Evolutionary conservation across 306 rosid genomes (phyloP).

Genomic region (Medicago ruthenica): DNA sequence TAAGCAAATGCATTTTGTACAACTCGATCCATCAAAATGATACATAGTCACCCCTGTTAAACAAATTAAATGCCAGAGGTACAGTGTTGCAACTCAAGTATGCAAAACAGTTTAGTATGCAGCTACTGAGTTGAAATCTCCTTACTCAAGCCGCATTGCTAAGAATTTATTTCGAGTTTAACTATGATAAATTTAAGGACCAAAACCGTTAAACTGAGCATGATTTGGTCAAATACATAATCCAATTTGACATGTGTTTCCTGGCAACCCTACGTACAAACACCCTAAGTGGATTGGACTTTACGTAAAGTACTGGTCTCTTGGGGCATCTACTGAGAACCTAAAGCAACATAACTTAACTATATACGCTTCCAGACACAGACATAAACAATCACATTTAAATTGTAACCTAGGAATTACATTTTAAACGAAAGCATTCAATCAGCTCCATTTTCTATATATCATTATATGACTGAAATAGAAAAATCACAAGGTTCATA

Average conservation of each 20-base stretch:
- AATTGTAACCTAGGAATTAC: background rate
- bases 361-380: slow-evolving; percentile 10
- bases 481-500: slow-evolving; percentile 33
- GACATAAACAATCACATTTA: background rate
- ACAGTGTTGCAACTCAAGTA: slow-evolving; percentile 8
- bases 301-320: background rate
- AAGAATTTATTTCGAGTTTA: slow-evolving; percentile 7
- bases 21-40: slow-evolving; percentile 7
- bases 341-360: background rate
- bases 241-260: slow-evolving; percentile 17
- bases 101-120: slow-evolving; percentile 6
- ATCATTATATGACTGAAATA: slow-evolving; percentile 35
- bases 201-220: background rate
- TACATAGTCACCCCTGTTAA: background rate
- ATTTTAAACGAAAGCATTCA: slow-evolving; percentile 26
- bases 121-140: slow-evolving; percentile 30
- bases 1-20: background rate
- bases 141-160: slow-evolving; percentile 3
- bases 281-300: slow-evolving; percentile 3
- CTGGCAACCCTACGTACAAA: slow-evolving; percentile 28
- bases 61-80: slow-evolving; percentile 3
- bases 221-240: slow-evolving; percentile 13
- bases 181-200: background rate
- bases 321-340: slow-evolving; percentile 1
- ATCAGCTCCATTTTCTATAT: slow-evolving; percentile 52